Conservation (phyloP, 768 basidiomycete genomes). For the Mycena polygramma region DNA sequence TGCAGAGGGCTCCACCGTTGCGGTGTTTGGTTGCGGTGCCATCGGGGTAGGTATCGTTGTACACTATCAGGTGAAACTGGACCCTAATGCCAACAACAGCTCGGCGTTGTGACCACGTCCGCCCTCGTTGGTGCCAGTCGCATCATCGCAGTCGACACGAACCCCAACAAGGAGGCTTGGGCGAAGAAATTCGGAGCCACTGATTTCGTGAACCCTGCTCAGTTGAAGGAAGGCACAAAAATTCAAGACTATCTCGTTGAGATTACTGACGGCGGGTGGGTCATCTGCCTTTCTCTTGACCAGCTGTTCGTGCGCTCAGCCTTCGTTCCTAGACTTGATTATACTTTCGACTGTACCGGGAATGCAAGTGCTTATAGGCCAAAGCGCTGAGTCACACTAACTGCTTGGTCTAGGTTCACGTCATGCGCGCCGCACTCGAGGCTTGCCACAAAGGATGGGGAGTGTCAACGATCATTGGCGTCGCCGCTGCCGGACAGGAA, state of each 20-base stretch:
- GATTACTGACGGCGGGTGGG: conserved; percentile 89
- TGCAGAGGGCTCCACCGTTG: conserved; percentile 86
- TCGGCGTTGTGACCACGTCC: conserved; percentile 91
- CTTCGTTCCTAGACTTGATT: conserved; percentile 70
- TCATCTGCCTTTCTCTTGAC: background rate
- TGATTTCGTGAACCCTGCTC: conserved; percentile 90
- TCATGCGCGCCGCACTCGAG: conserved; percentile 96
- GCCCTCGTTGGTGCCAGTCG: conserved; percentile 83
- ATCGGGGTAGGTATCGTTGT: conserved; percentile 68
- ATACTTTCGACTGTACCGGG: conserved; percentile 97
- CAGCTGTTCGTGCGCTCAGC: background rate
- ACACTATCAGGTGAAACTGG: background rate
- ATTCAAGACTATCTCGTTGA: conserved; percentile 93
- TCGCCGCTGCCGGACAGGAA: conserved; percentile 97
- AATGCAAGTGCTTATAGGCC: conserved; percentile 63
- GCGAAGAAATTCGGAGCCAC: conserved; percentile 94
- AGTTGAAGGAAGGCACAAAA: conserved; percentile 80
- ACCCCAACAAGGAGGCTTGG: conserved; percentile 88
- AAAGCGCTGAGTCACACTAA: conserved; percentile 38
- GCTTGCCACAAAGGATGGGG: conserved; percentile 99
- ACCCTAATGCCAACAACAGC: conserved; percentile 39
- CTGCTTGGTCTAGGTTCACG: conserved; percentile 70
- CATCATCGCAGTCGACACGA: conserved; percentile 94
- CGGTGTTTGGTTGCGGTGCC: conserved; percentile 96
- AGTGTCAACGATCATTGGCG: conserved; percentile 94